Conservation (phyloP, 2,329 filamentous ascomycete species). For the Pyrenochaeta sp. region DNA sequence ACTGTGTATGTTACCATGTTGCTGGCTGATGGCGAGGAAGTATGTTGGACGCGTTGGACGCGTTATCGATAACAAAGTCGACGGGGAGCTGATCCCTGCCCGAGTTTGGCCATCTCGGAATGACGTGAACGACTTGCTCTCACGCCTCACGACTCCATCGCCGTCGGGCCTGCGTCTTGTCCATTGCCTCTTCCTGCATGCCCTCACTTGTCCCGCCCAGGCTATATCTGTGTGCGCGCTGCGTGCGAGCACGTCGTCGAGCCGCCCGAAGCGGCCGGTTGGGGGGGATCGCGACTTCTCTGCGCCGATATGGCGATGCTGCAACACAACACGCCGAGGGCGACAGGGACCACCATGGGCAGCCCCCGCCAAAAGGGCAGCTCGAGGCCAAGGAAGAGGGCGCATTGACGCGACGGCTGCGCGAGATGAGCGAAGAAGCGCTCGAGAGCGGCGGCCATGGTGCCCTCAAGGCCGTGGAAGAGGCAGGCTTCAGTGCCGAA, state of each 20-base stretch:
- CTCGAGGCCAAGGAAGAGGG: constrained; percentile 50
- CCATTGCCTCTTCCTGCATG: constrained; percentile 35
- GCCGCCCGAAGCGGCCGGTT: constrained; percentile 11
- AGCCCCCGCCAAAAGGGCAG: not conserved
- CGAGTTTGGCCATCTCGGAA: constrained; percentile 11
- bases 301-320: constrained; percentile 32
- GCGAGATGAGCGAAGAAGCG: constrained; percentile 67
- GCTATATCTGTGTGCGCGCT: constrained; percentile 49
- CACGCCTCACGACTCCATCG: not conserved
- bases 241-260: constrained; percentile 44
- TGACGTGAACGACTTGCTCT: constrained; percentile 16
- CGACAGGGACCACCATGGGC: constrained; percentile 1
- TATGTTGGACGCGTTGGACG: no score
- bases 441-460: constrained; percentile 63
- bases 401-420: constrained; percentile 65
- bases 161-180: no score
- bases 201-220: constrained; percentile 23
- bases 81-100: constrained; percentile 1
- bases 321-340: constrained; percentile 14
- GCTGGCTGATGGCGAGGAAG: no score
- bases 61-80: constrained; percentile 5
- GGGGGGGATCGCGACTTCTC: constrained; percentile 11
- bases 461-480: constrained; percentile 64
- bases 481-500: constrained; percentile 69
- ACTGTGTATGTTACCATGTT: no score